phyloP scores from a whole-genome alignment of 2,329 filamentous ascomycete genomes.

The Penicillium sclerotiorum region DNA sequence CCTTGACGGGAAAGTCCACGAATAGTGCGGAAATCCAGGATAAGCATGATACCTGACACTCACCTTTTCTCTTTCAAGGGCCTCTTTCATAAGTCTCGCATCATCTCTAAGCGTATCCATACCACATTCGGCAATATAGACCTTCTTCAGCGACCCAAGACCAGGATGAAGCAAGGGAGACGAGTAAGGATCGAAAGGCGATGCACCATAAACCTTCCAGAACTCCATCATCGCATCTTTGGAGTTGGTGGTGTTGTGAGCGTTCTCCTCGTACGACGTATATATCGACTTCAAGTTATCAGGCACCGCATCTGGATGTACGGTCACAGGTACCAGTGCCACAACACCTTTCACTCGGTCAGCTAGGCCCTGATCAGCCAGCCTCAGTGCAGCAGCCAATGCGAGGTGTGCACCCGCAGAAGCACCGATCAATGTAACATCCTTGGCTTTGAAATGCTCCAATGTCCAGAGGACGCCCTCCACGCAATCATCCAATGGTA shows the following conservation, averaged over 20 bases:
- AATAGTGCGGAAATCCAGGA: not conserved
- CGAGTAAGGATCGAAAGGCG: not conserved
- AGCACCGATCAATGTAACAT: not conserved
- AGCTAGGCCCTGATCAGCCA: not conserved
- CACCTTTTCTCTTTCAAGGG: not conserved
- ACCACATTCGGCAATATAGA: not conserved
- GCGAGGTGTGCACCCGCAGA: not conserved
- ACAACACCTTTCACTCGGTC: not conserved
- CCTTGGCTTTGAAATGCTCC: not conserved
- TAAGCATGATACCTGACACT: not conserved
- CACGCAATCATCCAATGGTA: slow-evolving; percentile 15
- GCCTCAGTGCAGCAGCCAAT: not conserved
- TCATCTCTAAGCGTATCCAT: not conserved
- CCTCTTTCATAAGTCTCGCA: not conserved
- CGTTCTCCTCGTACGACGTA: not conserved
- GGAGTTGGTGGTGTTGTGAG: not conserved
- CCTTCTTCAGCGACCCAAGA: not conserved
- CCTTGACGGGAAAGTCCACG: not conserved
- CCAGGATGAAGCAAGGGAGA: not conserved
- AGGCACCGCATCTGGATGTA: not conserved
- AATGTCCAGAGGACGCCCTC: slow-evolving; percentile 10
- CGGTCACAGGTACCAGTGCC: not conserved
- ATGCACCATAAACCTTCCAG: not conserved
- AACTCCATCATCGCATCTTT: not conserved
- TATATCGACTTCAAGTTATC: not conserved